Conservation (phyloP, 73 alveolate species). For the Paramecium primaurelia region DNA sequence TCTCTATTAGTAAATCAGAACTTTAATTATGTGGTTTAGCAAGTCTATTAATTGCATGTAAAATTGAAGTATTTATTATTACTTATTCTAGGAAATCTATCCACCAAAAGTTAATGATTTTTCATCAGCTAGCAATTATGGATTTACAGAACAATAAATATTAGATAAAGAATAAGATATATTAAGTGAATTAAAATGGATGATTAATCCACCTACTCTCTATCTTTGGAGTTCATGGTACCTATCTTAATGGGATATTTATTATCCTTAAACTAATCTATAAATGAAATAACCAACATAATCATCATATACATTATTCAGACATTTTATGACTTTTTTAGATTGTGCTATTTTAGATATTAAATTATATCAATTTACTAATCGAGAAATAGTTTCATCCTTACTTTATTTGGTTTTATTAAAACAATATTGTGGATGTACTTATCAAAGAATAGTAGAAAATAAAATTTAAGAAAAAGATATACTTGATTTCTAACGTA, state of each 20-base stretch:
- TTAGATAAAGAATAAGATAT: conserved; percentile 45
- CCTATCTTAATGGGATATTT: conserved; percentile 58
- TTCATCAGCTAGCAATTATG: conserved; percentile 75
- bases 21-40: conserved; percentile 87
- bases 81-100: conserved; percentile 65
- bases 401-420: conserved; percentile 18
- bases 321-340: conserved; percentile 52
- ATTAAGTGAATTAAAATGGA: conserved; percentile 20
- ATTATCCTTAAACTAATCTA: not conserved
- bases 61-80: conserved; percentile 71
- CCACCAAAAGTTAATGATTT: conserved; percentile 76
- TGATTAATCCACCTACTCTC: conserved; percentile 57
- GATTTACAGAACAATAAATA: conserved; percentile 63
- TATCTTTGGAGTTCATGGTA: conserved; percentile 62
- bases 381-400: conserved; percentile 35
- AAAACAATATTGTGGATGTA: conserved; percentile 39
- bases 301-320: conserved; percentile 47
- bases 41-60: conserved; percentile 85
- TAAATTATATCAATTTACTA: not conserved
- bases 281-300: conserved; percentile 53
- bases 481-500: not conserved
- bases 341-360: conserved; percentile 54
- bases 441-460: not conserved
- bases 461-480: conserved; percentile 24
- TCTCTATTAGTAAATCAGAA: conserved; percentile 66